phyloP scores from a whole-genome alignment of 495 filamentous ascomycete species.

The Astrothelium subdiscretum region DNA sequence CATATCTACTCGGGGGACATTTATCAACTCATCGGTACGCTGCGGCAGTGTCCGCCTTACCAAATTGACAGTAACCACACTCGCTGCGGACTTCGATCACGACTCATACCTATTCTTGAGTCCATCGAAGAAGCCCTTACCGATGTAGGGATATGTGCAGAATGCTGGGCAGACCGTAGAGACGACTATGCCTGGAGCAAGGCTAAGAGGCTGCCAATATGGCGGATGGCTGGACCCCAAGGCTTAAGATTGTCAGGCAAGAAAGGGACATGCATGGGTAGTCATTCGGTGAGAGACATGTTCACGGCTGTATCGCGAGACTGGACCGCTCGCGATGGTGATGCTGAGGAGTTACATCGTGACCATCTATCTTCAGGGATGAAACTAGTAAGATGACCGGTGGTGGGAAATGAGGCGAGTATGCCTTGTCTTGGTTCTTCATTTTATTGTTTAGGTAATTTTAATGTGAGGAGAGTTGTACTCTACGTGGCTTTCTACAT shows the following conservation, averaged over 20 bases:
- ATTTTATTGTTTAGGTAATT: neutral
- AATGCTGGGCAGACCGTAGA: constrained; percentile 33
- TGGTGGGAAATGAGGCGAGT: neutral
- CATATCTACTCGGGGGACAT: constrained; percentile 36
- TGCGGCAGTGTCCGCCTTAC: constrained; percentile 59
- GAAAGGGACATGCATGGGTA: constrained; percentile 27
- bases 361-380: neutral
- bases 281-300: constrained; percentile 34
- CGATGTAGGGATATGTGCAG: constrained; percentile 34
- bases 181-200: constrained; percentile 24
- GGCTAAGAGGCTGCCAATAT: constrained; percentile 27
- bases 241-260: constrained; percentile 19
- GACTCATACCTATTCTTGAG: constrained; percentile 56
- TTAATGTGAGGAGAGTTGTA: neutral
- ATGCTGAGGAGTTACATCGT: neutral
- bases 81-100: constrained; percentile 62
- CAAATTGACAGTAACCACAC: constrained; percentile 68
- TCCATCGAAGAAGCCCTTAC: constrained; percentile 38
- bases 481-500: too few species aligned
- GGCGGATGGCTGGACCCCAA: constrained; percentile 13
- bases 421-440: neutral
- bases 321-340: constrained; percentile 35
- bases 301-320: constrained; percentile 49
- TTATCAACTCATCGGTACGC: constrained; percentile 36
- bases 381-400: neutral